These are phyloP conservation scores for Stevia rebaudiana DNA, from an alignment of 140 eudicot genomes.

Conservation along the genomic window DNA sequence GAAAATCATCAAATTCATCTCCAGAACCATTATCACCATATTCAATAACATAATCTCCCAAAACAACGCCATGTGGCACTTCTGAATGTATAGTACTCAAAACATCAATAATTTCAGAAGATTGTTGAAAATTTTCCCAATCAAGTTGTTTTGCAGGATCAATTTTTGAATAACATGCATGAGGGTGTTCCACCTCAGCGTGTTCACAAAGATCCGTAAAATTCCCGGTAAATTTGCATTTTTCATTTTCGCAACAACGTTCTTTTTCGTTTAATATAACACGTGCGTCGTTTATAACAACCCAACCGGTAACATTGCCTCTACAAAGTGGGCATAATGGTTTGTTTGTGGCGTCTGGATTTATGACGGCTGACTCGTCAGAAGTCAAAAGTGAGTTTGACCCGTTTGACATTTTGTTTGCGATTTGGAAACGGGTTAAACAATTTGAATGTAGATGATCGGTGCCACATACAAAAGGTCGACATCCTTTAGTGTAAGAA, in stretches of 20 bases:
- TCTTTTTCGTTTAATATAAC: conserved; percentile 49
- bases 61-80: conserved; percentile 92
- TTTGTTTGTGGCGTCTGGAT: conserved; percentile 29
- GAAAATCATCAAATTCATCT: conserved; percentile 83
- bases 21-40: conserved; percentile 80
- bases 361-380: conserved; percentile 18
- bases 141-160: conserved; percentile 89
- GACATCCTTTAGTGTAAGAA: conserved; percentile 82
- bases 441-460: conserved; percentile 87
- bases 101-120: conserved; percentile 85
- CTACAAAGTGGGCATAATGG: conserved; percentile 88
- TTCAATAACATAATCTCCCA: conserved; percentile 90
- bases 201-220: conserved; percentile 58
- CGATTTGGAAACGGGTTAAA: conserved; percentile 72
- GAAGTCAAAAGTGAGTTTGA: conserved; percentile 35
- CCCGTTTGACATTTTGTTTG: conserved; percentile 45
- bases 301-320: conserved; percentile 92
- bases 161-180: conserved; percentile 73
- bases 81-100: conserved; percentile 89
- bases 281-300: conserved; percentile 56
- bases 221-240: conserved; percentile 60
- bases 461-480: conserved; percentile 89
- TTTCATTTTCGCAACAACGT: conserved; percentile 75
- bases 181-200: conserved; percentile 79
- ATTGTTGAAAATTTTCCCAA: conserved; percentile 95